phyloP scores from a whole-genome alignment of 768 basidiomycete species.

The Serendipita sp. region DNA sequence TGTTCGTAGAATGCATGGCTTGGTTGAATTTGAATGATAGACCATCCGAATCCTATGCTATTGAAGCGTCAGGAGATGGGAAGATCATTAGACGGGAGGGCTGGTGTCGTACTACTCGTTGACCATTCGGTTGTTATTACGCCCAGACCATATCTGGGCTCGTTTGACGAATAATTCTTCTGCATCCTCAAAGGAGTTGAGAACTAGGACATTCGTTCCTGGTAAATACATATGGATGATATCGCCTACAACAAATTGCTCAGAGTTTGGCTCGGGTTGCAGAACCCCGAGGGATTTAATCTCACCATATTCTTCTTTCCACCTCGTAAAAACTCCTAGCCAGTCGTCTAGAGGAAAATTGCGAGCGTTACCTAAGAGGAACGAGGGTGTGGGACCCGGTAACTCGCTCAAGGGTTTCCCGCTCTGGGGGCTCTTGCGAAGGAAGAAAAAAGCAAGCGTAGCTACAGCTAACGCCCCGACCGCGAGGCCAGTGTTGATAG shows the following conservation, averaged over 20 bases:
- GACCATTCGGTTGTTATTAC: neutral
- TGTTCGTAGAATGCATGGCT: neutral
- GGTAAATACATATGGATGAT: neutral
- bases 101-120: neutral
- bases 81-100: neutral
- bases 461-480: too few relatives aligned
- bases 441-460: too few relatives aligned
- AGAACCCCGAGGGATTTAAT: neutral
- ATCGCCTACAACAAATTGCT: neutral
- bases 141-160: neutral
- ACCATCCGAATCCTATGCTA: neutral
- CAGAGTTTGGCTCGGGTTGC: neutral
- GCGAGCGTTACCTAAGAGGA: neutral
- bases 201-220: neutral
- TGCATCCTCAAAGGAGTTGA: neutral
- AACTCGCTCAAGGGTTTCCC: neutral
- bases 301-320: neutral
- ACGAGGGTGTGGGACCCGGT: neutral
- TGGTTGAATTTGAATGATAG: neutral
- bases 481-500: too few relatives aligned
- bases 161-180: neutral
- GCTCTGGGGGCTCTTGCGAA: too few relatives aligned
- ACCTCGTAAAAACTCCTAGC: neutral
- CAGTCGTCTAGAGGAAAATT: neutral
- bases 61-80: too few relatives aligned